Evolutionary conservation across 495 filamentous ascomycete genomes (phyloP), one percentile per base, ranked within the genome.

Genomic region (Ramalina intermedia): DNA sequence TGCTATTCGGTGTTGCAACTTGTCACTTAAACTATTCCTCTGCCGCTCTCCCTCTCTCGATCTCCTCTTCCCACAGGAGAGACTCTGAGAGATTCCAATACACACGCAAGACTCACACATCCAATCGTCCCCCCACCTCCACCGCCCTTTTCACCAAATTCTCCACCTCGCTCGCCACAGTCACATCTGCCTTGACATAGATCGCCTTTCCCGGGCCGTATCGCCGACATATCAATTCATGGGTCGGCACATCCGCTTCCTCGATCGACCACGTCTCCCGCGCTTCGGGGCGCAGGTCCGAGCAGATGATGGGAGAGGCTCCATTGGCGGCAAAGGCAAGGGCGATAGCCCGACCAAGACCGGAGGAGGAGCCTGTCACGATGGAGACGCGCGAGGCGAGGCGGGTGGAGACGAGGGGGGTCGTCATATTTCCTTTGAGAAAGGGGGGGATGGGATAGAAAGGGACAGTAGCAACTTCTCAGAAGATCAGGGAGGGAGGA

Each of bases 111-210:
- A 45, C 61, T 53, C 61, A 70, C 69, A 78, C 63, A 58, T 79
- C 74, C 9, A 79, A 47, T 43, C 74, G 46, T 1, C 71, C 70
- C 56, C 59, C 72, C 26, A 47, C 37, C 20, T 56, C 52, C 12
- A 73, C 71, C 3, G 67, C 61, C 2, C 13, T 47, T 14, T 58
- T 26, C 2, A 79, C 59, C 29, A 71, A 40, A 1, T 33, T 48
- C 51, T 70, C 58, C 42, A 74, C 62, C 6, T 72, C 56, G 1
- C 11, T 42, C 0, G 60, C 61, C 41, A 64, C 53, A 1, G 59
- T 64, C 2, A 76, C 75, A 50, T 78, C 68, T 0, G 63, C 63
- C 52, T 67, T 62, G 0, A 74, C 56, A 47, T 74, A 76, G 1
- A 66, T 62, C 7, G 70, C 68, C 17, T 54, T 46, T 6, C 69